Conservation (phyloP, 441 rosid species). For the Geranium incanum region DNA sequence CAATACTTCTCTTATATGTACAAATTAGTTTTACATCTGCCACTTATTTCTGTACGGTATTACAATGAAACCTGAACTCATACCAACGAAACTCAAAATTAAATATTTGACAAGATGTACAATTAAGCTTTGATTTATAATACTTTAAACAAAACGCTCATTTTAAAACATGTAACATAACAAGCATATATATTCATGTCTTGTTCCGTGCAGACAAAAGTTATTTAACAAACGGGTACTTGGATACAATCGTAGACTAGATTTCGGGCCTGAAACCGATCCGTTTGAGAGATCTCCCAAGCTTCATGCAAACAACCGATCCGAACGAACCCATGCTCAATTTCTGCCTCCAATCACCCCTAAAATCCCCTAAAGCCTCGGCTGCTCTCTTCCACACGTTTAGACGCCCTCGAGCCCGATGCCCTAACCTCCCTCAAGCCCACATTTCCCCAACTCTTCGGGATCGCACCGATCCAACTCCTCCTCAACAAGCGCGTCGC, state of each 20-base stretch:
- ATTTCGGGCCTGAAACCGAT: conserved; percentile 5
- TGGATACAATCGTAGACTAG: conserved; percentile 9
- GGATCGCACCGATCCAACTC: conserved; percentile 20
- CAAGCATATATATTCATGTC: no score
- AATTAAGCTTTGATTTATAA: no score
- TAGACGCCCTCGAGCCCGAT: conserved; percentile 14
- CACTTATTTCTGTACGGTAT: no score
- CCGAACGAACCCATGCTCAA: background rate
- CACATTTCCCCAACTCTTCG: conserved; percentile 2
- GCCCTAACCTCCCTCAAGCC: conserved; percentile 13
- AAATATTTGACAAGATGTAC: no score
- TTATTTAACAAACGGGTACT: no score
- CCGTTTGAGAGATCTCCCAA: conserved; percentile 3
- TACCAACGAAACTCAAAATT: no score
- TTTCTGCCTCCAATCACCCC: background rate
- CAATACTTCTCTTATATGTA: no score
- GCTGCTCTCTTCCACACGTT: conserved; percentile 8
- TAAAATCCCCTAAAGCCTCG: conserved; percentile 9
- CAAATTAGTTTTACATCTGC: no score
- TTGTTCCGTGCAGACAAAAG: no score
- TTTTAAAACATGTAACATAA: no score
- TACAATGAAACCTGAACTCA: no score
- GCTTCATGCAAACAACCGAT: background rate
- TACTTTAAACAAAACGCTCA: no score
- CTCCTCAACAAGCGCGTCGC: background rate